phyloP scores from a whole-genome alignment of 768 basidiomycete species.

The Mycena indigotica region DNA sequence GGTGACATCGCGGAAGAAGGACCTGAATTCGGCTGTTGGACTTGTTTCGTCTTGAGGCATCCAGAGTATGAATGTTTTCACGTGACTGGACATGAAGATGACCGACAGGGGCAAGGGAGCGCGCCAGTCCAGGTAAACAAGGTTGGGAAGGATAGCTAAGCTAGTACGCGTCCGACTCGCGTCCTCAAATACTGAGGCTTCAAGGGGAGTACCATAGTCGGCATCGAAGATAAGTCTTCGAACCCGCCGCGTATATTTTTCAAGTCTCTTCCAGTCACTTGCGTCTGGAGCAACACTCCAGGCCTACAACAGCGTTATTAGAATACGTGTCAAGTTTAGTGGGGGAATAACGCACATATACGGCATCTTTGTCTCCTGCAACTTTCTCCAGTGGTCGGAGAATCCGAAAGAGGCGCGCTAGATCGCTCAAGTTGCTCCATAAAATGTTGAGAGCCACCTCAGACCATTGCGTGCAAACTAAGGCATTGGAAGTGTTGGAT shows the following conservation, averaged over 20 bases:
- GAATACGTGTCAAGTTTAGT: not conserved
- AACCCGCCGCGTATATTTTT: slow-evolving; percentile 55
- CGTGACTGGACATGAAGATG: slow-evolving; percentile 59
- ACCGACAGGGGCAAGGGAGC: slow-evolving; percentile 36
- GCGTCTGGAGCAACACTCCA: slow-evolving; percentile 38
- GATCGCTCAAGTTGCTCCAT: slow-evolving; percentile 56
- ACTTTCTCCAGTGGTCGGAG: slow-evolving; percentile 45
- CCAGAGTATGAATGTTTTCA: slow-evolving; percentile 40
- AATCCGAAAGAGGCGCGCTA: slow-evolving; percentile 47
- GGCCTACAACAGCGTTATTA: slow-evolving; percentile 8
- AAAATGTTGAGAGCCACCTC: slow-evolving; percentile 57
- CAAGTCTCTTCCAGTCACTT: slow-evolving; percentile 57
- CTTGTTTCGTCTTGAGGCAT: slow-evolving; percentile 22
- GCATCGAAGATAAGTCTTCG: slow-evolving; percentile 36
- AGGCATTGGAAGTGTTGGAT: slow-evolving; percentile 47
- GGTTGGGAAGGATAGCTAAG: slow-evolving; percentile 56
- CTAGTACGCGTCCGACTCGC: slow-evolving; percentile 57
- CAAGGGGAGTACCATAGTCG: slow-evolving; percentile 26
- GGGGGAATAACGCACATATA: slow-evolving; percentile 27
- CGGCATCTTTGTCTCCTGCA: slow-evolving; percentile 24
- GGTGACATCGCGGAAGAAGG: slow-evolving; percentile 39
- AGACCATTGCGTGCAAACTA: slow-evolving; percentile 63
- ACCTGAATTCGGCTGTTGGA: slow-evolving; percentile 14
- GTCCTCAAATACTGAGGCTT: slow-evolving; percentile 50
- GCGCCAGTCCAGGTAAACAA: slow-evolving; percentile 54